Evolutionary conservation across 345 rosid species (phyloP).

Genomic region (Populus pruinosa): DNA sequence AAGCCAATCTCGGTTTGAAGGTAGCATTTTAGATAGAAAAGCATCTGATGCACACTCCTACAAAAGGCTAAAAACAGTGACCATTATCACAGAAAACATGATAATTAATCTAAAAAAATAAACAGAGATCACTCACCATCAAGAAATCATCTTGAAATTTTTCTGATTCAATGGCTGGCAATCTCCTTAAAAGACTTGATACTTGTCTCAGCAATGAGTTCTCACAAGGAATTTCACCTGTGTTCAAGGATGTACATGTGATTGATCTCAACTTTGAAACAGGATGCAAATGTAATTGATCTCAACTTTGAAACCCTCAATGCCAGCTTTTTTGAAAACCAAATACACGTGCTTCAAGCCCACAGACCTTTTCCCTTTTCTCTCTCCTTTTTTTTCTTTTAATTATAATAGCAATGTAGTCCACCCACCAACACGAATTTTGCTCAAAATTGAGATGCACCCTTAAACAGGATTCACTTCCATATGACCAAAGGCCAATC

Average conservation of each 20-base stretch:
- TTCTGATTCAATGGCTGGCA: conserved; percentile 92
- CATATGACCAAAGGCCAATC: not conserved
- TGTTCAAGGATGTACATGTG: conserved; percentile 15
- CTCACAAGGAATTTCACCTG: conserved; percentile 92
- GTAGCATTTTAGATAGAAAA: not conserved
- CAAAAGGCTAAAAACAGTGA: not conserved
- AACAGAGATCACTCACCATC: conserved; percentile 55
- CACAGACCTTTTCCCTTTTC: too few relatives aligned
- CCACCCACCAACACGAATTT: not conserved
- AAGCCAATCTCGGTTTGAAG: not conserved
- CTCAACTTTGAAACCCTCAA: not conserved
- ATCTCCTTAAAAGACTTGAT: conserved; percentile 84
- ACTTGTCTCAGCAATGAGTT: conserved; percentile 92
- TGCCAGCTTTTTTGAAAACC: not conserved
- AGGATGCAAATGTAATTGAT: not conserved
- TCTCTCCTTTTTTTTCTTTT: not conserved
- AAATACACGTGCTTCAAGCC: not conserved
- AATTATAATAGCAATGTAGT: not conserved
- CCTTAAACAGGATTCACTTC: not conserved
- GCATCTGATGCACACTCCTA: not conserved
- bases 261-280: not conserved
- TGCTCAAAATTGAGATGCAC: not conserved
- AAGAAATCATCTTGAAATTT: conserved; percentile 88
- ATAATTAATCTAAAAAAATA: not conserved
- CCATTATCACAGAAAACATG: not conserved